Evolutionary conservation across 164 flowering plant genomes (phyloP).

Genomic region (Vitis amurensis): DNA sequence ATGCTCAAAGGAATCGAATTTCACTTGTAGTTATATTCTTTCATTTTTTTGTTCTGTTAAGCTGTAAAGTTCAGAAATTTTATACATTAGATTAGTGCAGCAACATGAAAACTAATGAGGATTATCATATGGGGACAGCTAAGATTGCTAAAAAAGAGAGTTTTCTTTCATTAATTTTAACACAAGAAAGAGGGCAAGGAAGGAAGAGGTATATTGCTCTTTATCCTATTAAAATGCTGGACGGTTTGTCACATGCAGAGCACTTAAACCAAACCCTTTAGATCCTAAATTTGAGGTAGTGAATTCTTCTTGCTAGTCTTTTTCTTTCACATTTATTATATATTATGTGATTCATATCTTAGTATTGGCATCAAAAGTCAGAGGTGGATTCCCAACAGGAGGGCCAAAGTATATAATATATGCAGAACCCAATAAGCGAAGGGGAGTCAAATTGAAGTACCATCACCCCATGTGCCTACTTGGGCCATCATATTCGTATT

Average conservation of each 20-base stretch:
- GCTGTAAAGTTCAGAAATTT: conserved; percentile 6
- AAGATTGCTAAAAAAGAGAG: conserved; percentile 10
- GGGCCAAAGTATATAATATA: conserved; percentile 2
- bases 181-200: background rate
- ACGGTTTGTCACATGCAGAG: conserved; percentile 35
- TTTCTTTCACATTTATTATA: background rate
- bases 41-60: background rate
- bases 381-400: conserved; percentile 13
- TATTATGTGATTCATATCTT: conserved; percentile 8
- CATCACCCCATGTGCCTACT: conserved; percentile 32
- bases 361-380: conserved; percentile 17
- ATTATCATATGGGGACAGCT: conserved; percentile 14
- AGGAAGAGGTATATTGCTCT: background rate
- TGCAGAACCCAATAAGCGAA: background rate
- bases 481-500: conserved; percentile 6
- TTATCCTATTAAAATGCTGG: conserved; percentile 16
- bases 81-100: background rate
- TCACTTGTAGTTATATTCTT: background rate
- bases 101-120: background rate
- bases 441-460: conserved; percentile 10
- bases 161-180: background rate
- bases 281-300: conserved; percentile 34
- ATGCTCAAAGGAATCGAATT: background rate
- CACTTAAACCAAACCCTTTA: conserved; percentile 23
- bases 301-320: background rate